These are phyloP conservation scores for Hydnomerulius pinastri DNA, from an alignment of 768 basidiomycete genomes.

Conservation along the genomic window DNA sequence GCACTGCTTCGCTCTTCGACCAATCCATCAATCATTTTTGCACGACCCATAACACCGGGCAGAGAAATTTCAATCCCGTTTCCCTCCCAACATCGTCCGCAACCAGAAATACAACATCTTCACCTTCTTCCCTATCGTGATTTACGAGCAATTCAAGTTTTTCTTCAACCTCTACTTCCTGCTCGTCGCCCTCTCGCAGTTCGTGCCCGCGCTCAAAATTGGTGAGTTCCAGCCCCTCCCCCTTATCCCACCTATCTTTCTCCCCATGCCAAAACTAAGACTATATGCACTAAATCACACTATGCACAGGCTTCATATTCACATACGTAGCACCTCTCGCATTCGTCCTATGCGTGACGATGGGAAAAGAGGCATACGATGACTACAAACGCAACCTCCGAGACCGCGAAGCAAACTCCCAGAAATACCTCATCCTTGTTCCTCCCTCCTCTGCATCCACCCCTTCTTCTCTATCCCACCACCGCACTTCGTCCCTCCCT, in stretches of 20 bases:
- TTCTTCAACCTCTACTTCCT: conserved; percentile 99
- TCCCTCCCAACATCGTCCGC: conserved; percentile 87
- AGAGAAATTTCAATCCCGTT: conserved; percentile 74
- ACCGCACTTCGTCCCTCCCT: conserved; percentile 14
- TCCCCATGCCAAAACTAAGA: no score
- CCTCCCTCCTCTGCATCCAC: conserved; percentile 37
- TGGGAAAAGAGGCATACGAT: conserved; percentile 99
- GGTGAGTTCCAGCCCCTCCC: conserved; percentile 50
- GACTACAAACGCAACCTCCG: conserved; percentile 94
- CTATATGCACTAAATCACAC: neutral
- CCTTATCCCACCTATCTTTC: neutral
- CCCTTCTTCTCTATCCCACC: conserved; percentile 34
- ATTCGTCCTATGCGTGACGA: conserved; percentile 92
- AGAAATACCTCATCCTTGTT: conserved; percentile 84
- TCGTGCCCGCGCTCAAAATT: conserved; percentile 93
- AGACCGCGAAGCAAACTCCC: conserved; percentile 94
- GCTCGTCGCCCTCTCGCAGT: conserved; percentile 94
- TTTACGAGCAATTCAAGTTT: conserved; percentile 99
- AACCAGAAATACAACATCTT: conserved; percentile 98
- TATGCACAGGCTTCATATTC: conserved; percentile 76
- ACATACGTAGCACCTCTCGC: conserved; percentile 97
- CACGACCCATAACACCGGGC: no score
- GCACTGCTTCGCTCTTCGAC: neutral
- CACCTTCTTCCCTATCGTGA: conserved; percentile 95
- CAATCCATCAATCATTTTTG: no score